phyloP scores from a whole-genome alignment of 129 eudicot genomes.

The Saposhnikovia divaricata region DNA sequence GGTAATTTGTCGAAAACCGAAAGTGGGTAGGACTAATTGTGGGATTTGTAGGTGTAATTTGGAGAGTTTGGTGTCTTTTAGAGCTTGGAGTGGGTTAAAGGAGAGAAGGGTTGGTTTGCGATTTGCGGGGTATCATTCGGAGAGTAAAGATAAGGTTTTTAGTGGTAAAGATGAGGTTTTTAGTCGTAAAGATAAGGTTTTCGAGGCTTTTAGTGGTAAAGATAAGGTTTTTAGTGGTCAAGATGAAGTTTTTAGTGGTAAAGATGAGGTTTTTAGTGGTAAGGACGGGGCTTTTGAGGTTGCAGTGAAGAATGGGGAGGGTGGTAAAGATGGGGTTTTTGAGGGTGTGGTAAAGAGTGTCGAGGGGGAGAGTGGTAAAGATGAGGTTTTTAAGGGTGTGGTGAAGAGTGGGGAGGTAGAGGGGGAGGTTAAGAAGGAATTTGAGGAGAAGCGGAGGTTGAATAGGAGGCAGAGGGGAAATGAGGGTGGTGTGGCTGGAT shows the following conservation, averaged over 20 bases:
- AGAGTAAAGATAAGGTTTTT: slow-evolving; percentile 17
- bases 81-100: slow-evolving; percentile 60
- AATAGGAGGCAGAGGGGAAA: slow-evolving; percentile 49
- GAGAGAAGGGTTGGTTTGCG: slow-evolving; percentile 29
- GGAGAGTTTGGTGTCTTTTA: slow-evolving; percentile 15
- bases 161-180: slow-evolving; percentile 3
- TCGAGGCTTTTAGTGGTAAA: slow-evolving; percentile 10
- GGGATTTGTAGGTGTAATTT: slow-evolving; percentile 40
- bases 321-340: slow-evolving; percentile 3
- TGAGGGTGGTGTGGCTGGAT: slow-evolving; percentile 21
- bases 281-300: neutral
- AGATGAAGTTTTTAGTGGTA: slow-evolving; percentile 15
- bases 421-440: slow-evolving; percentile 13
- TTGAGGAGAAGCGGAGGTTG: slow-evolving; percentile 35
- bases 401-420: slow-evolving; percentile 13
- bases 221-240: slow-evolving; percentile 3
- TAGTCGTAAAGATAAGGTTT: slow-evolving; percentile 17
- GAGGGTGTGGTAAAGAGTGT: slow-evolving; percentile 9
- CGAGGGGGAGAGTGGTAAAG: slow-evolving; percentile 8
- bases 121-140: slow-evolving; percentile 36
- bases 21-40: slow-evolving; percentile 14
- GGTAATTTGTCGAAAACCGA: slow-evolving; percentile 15
- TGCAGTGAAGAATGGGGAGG: slow-evolving; percentile 13
- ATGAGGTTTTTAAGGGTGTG: slow-evolving; percentile 5
- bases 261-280: slow-evolving; percentile 11